Base-by-base conservation (phyloP, 345 rosid species). In the Citrus australasica region DNA sequence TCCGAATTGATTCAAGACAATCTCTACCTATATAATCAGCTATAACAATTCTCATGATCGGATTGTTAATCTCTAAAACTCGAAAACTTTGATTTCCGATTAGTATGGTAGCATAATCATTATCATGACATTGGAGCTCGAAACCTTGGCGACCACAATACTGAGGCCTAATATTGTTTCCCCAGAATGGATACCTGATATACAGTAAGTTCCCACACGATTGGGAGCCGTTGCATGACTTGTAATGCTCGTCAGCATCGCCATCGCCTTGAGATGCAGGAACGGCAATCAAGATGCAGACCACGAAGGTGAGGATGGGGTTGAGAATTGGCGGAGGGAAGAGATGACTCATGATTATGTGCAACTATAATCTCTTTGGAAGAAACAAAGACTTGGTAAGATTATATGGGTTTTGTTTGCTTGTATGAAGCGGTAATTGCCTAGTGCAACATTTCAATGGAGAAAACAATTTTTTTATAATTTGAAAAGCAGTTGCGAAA, bases 121-220 rank as follows among this genome's bases (percentile, higher is more conserved):
- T 25, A 25, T 25, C 27, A 25, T 25, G 27, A 25, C 27, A 25
- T 25, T 25, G 27, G 27, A 25, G 27, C 27, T 25, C 27, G 27
- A 25, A 25, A 25, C 27, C 27, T 25, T 25, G 27, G 27, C 27
- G 76, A 13, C 93, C 92, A n/a, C 91, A 92, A 17, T 27, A 37
- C 0, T 7, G 2, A 4, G 84, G 82, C 24, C 87, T 80, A n/a
- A 60, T 27, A 0, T 9, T 2, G 27, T 32, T 21, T 0, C 89
- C 84, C 91, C 88, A 88, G 42, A 91, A 91, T 11, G 94, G 97
- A 70, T 89, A 91, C 22, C 7, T 0, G 42, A 66, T 37, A 33
- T 65, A 0, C 69, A 0, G 27, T 1, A 1, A 22, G 16, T 21
- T 0, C 51, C 53, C 30, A 8, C 71, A 37, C 16, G 30, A 3